Conservation (phyloP, 139 green algal genomes). For the Chlamydomonas sp. region DNA sequence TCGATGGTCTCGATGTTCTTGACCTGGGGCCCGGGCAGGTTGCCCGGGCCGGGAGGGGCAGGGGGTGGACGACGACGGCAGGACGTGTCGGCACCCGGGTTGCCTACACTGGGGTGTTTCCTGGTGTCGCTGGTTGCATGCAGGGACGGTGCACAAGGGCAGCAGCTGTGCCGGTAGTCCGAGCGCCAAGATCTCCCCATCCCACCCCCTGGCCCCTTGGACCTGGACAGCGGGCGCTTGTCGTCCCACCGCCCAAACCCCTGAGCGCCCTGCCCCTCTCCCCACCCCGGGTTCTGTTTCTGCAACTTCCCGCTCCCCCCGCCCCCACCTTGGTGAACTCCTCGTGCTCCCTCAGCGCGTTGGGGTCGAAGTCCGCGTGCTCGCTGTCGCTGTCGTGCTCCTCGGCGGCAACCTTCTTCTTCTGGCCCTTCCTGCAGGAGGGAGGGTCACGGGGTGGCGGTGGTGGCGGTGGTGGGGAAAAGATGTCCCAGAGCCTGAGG, state of each 20-base stretch:
- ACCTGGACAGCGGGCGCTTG: too few species aligned
- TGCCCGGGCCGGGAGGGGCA: background rate
- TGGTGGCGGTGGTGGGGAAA: background rate
- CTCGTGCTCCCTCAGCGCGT: slow-evolving; percentile 93
- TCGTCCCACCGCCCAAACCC: background rate
- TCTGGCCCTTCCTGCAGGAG: slow-evolving; percentile 26
- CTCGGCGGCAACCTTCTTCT: slow-evolving; percentile 39
- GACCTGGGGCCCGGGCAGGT: slow-evolving; percentile 52
- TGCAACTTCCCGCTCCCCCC: background rate
- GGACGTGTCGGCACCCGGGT: background rate
- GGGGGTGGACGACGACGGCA: background rate
- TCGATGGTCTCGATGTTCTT: slow-evolving; percentile 97
- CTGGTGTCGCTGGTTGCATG: too few species aligned
- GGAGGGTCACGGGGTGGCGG: background rate
- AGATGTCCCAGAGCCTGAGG: too few species aligned
- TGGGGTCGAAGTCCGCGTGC: slow-evolving; percentile 94
- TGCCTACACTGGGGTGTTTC: too few species aligned
- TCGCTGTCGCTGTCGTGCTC: slow-evolving; percentile 62
- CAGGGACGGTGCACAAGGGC: too few species aligned
- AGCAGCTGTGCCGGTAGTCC: too few species aligned
- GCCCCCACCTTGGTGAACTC: slow-evolving; percentile 95
- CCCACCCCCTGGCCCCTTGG: too few species aligned
- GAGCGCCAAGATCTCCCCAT: too few species aligned
- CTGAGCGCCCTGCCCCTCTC: background rate
- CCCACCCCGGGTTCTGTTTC: background rate